These are phyloP conservation scores for Niebla homalea DNA, from an alignment of 495 filamentous ascomycete genomes.

Conservation along the genomic window DNA sequence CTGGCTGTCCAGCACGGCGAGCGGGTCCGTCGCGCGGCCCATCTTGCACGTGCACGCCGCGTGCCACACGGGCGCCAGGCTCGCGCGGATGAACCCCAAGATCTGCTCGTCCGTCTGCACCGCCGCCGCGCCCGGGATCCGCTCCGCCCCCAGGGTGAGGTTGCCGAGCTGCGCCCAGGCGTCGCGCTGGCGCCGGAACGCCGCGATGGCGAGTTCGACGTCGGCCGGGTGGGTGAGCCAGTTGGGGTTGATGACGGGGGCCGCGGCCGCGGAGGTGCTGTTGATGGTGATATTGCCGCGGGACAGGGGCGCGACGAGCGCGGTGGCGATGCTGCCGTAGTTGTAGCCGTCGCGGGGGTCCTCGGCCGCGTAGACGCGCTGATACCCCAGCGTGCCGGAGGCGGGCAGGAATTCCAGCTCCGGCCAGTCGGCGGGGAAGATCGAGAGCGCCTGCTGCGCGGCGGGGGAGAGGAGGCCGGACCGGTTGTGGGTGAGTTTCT, in stretches of 20 bases:
- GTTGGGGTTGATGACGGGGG: conserved; percentile 42
- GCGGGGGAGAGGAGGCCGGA: background rate
- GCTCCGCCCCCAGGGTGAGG: conserved; percentile 34
- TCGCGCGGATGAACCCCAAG: conserved; percentile 27
- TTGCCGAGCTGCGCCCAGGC: conserved; percentile 24
- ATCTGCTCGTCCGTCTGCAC: conserved; percentile 41
- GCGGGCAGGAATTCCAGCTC: conserved; percentile 34
- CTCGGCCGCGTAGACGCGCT: conserved; percentile 16
- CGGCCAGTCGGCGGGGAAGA: conserved; percentile 43
- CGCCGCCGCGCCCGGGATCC: conserved; percentile 30
- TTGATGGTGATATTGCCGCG: conserved; percentile 42
- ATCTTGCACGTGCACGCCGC: conserved; percentile 43
- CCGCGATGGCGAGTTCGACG: conserved; percentile 38
- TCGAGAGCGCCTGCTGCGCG: conserved; percentile 14
- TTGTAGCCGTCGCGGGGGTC: conserved; percentile 28
- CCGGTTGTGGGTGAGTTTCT: conserved; percentile 3
- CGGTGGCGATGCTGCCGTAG: conserved; percentile 27
- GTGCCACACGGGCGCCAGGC: conserved; percentile 38
- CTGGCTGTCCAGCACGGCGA: conserved; percentile 40
- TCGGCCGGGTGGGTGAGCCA: conserved; percentile 42
- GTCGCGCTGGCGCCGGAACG: conserved; percentile 36
- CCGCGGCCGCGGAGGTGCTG: conserved; percentile 25
- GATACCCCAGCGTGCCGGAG: conserved; percentile 15
- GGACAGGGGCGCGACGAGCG: conserved; percentile 32
- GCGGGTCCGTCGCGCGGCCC: conserved; percentile 34